Base-by-base conservation (phyloP, 129 eudicot genomes). In the Centaurea solstitialis region DNA sequence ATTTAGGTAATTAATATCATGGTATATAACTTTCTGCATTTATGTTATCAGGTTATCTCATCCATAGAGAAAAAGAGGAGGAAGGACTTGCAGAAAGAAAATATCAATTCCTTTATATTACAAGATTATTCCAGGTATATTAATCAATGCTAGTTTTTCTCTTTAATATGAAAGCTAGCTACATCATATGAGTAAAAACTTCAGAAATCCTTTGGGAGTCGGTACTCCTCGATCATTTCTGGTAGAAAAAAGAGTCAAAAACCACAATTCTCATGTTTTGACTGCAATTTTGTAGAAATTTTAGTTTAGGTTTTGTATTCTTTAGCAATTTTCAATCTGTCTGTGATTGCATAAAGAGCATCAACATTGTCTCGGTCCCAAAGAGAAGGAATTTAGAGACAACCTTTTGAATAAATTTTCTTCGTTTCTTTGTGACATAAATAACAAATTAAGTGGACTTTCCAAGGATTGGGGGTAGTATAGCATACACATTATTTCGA, bases 51-150 rank as follows among this genome's bases (percentile, higher is more conserved):
- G 96, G 96, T 91, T 43, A 89, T 91, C 50, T 82, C 87, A 38
- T 88, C 88, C 85, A 91, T 91, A 93, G 89, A 85, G 86, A 85
- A 26, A 26, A 26, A 26, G 30, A 26, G 85, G 57, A 73, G 85
- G 35, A 93, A 91, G 83, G 93, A 91, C 61, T 85, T 89, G 0
- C 89, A 87, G 82, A 76, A 73, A 69, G 87, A 91, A 72, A 88
- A 20, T 76, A 85, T 91, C 81, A 89, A 79, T 84, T 88, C 93
- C 33, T 91, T 88, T 67, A 64, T 89, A 79, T 79, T 91, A 86
- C 90, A 91, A 73, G 96, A 91, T 79, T 81, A 80, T 80, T 89
- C 96, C 74, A 89, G 96, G 96, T 91, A 68, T 78, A 21, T 33
- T 33, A 33, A 4, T 15, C 30, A 26, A 26, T 26, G 11, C 40